phyloP scores from a whole-genome alignment of 2,329 filamentous ascomycete species.

The Aureobasidium subglaciale region DNA sequence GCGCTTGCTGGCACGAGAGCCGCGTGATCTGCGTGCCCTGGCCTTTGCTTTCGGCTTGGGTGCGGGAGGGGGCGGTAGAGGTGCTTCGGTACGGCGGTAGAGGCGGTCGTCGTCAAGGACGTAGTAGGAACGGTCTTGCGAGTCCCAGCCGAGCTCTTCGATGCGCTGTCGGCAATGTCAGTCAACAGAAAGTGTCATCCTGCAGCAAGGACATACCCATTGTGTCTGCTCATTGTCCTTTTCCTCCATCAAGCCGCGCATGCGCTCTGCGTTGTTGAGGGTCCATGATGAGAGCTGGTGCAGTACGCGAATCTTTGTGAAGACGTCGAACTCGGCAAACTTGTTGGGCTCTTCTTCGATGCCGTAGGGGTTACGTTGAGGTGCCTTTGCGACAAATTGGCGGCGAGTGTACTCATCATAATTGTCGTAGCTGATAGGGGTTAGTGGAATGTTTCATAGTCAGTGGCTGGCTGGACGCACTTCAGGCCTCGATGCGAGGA shows the following conservation, averaged over 20 bases:
- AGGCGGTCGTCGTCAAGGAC: conserved; percentile 90
- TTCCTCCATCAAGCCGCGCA: conserved; percentile 80
- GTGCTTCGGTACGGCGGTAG: conserved; percentile 77
- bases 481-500: conserved; percentile 89
- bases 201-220: conserved; percentile 58
- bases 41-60: conserved; percentile 47
- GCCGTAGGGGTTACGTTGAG: conserved; percentile 77
- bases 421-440: conserved; percentile 59
- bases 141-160: conserved; percentile 82
- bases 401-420: conserved; percentile 91
- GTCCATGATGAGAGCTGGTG: conserved; percentile 88
- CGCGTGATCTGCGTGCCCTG: conserved; percentile 47
- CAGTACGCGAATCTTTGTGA: conserved; percentile 73
- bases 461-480: conserved; percentile 47
- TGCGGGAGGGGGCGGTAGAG: conserved; percentile 47
- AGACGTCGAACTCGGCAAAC: conserved; percentile 76
- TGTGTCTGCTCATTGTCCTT: conserved; percentile 71
- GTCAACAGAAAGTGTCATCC: conserved; percentile 18
- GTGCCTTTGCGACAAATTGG: conserved; percentile 77
- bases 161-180: conserved; percentile 45
- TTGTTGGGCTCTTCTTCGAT: conserved; percentile 62
- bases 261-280: conserved; percentile 76
- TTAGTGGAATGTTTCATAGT: not conserved
- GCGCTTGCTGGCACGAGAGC: conserved; percentile 62
- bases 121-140: conserved; percentile 77